Conservation (phyloP, 2,329 filamentous ascomycete species). For the Aspergillus puulaauensis region DNA sequence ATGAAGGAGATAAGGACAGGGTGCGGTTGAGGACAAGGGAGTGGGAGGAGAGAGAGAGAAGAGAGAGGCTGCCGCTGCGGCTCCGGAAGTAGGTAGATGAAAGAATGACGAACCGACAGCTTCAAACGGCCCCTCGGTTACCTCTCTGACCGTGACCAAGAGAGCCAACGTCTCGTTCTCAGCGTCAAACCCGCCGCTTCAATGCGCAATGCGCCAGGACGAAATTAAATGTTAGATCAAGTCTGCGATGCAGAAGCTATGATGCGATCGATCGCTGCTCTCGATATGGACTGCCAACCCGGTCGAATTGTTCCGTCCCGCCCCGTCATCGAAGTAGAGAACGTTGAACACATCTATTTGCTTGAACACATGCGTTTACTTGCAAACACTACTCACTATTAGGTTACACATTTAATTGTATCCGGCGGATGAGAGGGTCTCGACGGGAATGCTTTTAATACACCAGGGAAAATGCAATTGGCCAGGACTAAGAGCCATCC, state of each 20-base stretch:
- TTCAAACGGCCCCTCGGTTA: conserved; percentile 3
- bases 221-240: not conserved
- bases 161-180: not conserved
- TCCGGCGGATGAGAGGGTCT: not conserved
- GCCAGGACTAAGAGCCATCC: not conserved
- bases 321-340: not conserved
- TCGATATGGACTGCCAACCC: not conserved
- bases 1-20: conserved; percentile 1
- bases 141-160: not conserved
- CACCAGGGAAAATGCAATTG: not conserved
- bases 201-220: not conserved
- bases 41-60: not conserved
- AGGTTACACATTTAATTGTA: no score
- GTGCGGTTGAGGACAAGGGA: conserved; percentile 9
- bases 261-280: not conserved
- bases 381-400: no score
- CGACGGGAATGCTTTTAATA: not conserved
- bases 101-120: conserved; percentile 13
- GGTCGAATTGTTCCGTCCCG: not conserved
- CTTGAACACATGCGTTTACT: no score
- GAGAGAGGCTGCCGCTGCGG: conserved; percentile 9
- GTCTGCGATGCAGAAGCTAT: not conserved
- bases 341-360: no score
- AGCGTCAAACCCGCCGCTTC: not conserved
- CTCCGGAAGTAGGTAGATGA: conserved; percentile 6